Base-by-base conservation (phyloP, 2,329 filamentous ascomycete species). In the Fusarium drepaniforme region DNA sequence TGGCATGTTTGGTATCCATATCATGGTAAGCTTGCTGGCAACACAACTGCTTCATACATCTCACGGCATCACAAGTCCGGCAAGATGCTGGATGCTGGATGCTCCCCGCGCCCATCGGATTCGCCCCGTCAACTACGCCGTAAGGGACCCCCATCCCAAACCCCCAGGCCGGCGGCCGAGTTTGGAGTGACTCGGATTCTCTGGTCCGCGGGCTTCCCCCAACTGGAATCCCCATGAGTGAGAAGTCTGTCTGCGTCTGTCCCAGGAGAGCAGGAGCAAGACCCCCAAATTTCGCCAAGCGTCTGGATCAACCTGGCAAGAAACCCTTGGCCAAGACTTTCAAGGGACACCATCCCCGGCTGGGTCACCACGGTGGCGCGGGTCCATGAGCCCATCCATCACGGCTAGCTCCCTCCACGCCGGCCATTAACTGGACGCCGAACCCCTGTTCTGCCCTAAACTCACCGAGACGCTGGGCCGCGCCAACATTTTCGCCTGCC, bases 381-480 rank as follows among this genome's bases (percentile, higher is more conserved):
- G 65, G 67, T 62, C 67, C 51, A 75, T 75, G 72, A 71, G 69
- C 68, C 73, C 71, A 75, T 74, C 73, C 60, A 70, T 42, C 66
- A 64, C 23, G 37, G 66, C 59, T 68, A 49, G 64, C 68, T 71
- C 59, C 68, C 60, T 51, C 65, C 71, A 74, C 62, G 71, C 69
- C 53, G 64, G 59, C 68, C 65, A 66, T 68, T 66, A 49, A 57
- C 69, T 78, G 60, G 66, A 64, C 57, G 51, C 56, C 51, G 72
- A 62, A 59, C 56, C 70, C 63, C 68, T 69, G 66, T 49, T 61
- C 58, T 40, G 68, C 60, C 67, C 71, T 66, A 77, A 78, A 73
- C 77, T 79, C 76, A 78, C 73, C 77, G 70, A 77, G 71, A 68
- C 66, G 70, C 70, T 75, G 70, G 49, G 64, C 72, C 74, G 70